These are phyloP conservation scores for Hysterangium stoloniferum DNA, from an alignment of 768 basidiomycete genomes.

Conservation along the genomic window DNA sequence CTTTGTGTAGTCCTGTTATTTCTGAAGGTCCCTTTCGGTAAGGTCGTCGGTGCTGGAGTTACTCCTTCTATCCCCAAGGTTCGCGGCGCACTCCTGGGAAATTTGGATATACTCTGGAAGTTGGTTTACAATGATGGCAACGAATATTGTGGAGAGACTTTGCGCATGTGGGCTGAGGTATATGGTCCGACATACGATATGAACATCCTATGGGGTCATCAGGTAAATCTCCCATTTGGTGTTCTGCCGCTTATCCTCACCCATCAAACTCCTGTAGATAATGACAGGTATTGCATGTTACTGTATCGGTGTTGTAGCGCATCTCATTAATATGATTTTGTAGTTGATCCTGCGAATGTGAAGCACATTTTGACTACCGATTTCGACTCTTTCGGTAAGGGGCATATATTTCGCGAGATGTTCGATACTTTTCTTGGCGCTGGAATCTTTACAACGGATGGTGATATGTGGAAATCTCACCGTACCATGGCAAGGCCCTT, in stretches of 20 bases:
- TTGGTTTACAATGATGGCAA: constrained; percentile 13
- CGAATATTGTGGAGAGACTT: constrained; percentile 18
- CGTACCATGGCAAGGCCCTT: constrained; percentile 19
- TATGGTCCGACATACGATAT: constrained; percentile 22
- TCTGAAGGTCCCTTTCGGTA: neutral
- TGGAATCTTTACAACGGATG: constrained; percentile 23
- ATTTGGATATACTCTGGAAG: constrained; percentile 18
- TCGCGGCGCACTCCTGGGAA: constrained; percentile 19
- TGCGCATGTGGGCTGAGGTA: constrained; percentile 15
- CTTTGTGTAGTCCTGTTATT: neutral
- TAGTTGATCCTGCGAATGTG: constrained; percentile 18
- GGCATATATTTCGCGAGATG: constrained; percentile 19
- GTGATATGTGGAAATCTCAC: constrained; percentile 18
- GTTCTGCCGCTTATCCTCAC: neutral
- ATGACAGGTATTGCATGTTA: constrained; percentile 10
- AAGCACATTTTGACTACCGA: constrained; percentile 13
- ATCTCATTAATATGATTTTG: neutral
- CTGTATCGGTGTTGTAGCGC: neutral
- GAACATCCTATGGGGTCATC: constrained; percentile 21
- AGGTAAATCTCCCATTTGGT: constrained; percentile 9
- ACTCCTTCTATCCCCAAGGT: constrained; percentile 15
- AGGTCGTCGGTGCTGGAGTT: neutral
- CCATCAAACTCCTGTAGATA: constrained; percentile 3
- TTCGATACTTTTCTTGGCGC: constrained; percentile 19
- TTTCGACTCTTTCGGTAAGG: constrained; percentile 20